These are phyloP conservation scores for Boletus speciosus DNA, from an alignment of 768 basidiomycete species.

Conservation along the genomic window DNA sequence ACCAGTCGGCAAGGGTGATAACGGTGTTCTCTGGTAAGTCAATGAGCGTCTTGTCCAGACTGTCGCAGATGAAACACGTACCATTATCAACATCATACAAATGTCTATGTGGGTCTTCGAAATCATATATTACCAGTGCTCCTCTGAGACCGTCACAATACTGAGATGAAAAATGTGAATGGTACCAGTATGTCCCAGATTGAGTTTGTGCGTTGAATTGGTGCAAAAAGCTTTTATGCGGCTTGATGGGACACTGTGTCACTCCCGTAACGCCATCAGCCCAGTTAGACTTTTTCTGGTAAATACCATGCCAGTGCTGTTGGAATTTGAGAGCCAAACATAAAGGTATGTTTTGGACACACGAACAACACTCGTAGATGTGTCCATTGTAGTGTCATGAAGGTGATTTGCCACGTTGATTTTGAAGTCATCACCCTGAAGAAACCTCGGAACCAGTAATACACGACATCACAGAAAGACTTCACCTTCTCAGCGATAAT, in stretches of 20 bases:
- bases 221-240: slow-evolving; percentile 18
- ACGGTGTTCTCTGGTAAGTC: slow-evolving; percentile 33
- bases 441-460: slow-evolving; percentile 2
- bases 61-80: slow-evolving; percentile 5
- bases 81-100: slow-evolving; percentile 46
- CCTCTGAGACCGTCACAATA: slow-evolving; percentile 32
- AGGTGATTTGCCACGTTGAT: slow-evolving; percentile 47
- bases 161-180: slow-evolving; percentile 38
- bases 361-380: slow-evolving; percentile 49
- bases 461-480: neutral
- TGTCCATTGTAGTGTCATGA: slow-evolving; percentile 45
- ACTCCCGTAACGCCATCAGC: slow-evolving; percentile 44
- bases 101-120: slow-evolving; percentile 35
- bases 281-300: slow-evolving; percentile 41
- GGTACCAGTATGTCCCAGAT: slow-evolving; percentile 34
- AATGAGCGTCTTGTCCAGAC: neutral
- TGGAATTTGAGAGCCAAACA: neutral
- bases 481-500: slow-evolving; percentile 38
- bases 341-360: neutral
- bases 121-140: slow-evolving; percentile 40
- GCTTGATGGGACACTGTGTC: slow-evolving; percentile 32
- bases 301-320: slow-evolving; percentile 57
- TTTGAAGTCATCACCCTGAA: slow-evolving; percentile 35
- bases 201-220: slow-evolving; percentile 21
- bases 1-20: slow-evolving; percentile 39